Conservation (phyloP, 345 rosid genomes). For the Eucalyptus marginata region DNA sequence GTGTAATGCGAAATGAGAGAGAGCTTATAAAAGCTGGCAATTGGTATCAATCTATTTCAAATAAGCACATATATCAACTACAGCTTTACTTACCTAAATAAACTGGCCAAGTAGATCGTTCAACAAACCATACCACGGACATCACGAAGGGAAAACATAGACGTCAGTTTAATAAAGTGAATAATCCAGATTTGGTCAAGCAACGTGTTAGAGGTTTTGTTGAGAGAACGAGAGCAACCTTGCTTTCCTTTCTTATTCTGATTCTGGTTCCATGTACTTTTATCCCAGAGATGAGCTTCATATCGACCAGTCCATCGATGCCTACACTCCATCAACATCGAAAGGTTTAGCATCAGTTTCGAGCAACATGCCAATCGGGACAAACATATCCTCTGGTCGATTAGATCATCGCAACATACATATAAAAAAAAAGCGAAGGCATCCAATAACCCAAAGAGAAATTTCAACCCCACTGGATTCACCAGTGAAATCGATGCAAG, state of each 20-base stretch:
- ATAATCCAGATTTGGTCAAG: background rate
- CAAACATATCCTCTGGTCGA: background rate
- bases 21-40: background rate
- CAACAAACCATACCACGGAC: background rate
- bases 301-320: conserved; percentile 99
- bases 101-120: conserved; percentile 32
- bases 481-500: background rate
- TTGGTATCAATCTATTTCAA: background rate
- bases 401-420: background rate
- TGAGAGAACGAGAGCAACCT: conserved; percentile 28
- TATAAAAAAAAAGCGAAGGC: background rate
- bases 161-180: background rate
- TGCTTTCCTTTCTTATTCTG: conserved; percentile 99
- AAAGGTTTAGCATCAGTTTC: background rate
- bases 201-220: background rate
- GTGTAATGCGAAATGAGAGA: background rate
- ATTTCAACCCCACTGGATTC: background rate
- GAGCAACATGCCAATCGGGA: background rate
- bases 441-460: background rate
- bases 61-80: background rate
- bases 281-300: conserved; percentile 99
- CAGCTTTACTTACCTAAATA: conserved; percentile 64
- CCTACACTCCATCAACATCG: conserved; percentile 17
- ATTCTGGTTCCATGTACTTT: conserved; percentile 96
- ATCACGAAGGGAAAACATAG: background rate